These are phyloP conservation scores for Skeletonema costatum DNA, from an alignment of 108 stramenopile species.

Conservation along the genomic window DNA sequence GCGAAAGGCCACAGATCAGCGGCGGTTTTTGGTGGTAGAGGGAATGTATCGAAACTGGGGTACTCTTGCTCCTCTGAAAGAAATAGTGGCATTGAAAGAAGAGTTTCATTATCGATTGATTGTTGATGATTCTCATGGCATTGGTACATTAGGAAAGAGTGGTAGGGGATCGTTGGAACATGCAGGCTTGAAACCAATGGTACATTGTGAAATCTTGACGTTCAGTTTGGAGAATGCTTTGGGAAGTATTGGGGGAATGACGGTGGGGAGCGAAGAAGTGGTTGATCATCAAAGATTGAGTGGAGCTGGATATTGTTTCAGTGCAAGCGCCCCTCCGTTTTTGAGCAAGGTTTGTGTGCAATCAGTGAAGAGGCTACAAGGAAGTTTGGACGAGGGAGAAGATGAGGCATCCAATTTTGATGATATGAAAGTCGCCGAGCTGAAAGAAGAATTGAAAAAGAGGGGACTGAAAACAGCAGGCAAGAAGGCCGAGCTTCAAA, in stretches of 20 bases:
- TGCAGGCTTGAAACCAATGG: slow-evolving; percentile 61
- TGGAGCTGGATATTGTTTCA: slow-evolving; percentile 99
- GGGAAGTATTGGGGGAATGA: slow-evolving; percentile 95
- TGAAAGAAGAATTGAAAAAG: slow-evolving; percentile 21
- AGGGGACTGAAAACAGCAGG: slow-evolving; percentile 8
- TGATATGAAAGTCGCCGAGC: slow-evolving; percentile 2
- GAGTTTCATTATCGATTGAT: slow-evolving; percentile 93
- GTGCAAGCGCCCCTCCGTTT: slow-evolving; percentile 97
- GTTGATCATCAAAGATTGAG: slow-evolving; percentile 97
- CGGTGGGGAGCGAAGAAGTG: slow-evolving; percentile 95
- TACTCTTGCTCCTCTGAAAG: slow-evolving; percentile 87
- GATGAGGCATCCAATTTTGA: neutral
- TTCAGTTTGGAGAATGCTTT: slow-evolving; percentile 93
- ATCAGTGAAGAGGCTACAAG: slow-evolving; percentile 33
- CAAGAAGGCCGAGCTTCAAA: slow-evolving; percentile 18
- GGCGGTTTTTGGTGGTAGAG: slow-evolving; percentile 97
- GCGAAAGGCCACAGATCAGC: slow-evolving; percentile 83
- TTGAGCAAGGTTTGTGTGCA: slow-evolving; percentile 51
- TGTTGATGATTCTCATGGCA: slow-evolving; percentile 94
- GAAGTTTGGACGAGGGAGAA: slow-evolving; percentile 8
- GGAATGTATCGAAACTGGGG: slow-evolving; percentile 97
- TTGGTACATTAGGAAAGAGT: slow-evolving; percentile 88
- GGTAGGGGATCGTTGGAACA: slow-evolving; percentile 88
- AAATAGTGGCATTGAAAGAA: slow-evolving; percentile 90
- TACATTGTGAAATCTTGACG: slow-evolving; percentile 91